These are phyloP conservation scores for Chaetomium olivaceum DNA, from an alignment of 2,329 filamentous ascomycete genomes.

Conservation along the genomic window DNA sequence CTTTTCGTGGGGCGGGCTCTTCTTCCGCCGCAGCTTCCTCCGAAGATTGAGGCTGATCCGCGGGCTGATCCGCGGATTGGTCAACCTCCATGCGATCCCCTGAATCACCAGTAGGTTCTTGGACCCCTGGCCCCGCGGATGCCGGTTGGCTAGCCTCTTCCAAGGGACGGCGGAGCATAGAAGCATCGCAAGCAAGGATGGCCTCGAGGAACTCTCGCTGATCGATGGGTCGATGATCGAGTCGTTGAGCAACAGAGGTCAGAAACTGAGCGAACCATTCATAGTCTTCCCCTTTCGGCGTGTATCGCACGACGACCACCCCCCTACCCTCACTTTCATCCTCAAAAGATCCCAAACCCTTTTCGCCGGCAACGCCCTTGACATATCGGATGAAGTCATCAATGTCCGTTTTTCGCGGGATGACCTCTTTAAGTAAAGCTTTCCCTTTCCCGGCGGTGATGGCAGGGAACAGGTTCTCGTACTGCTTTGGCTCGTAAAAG, in stretches of 20 bases:
- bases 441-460: slow-evolving; percentile 84
- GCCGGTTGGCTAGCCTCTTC: slow-evolving; percentile 48
- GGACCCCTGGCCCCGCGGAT: slow-evolving; percentile 24
- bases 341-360: slow-evolving; percentile 65
- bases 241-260: slow-evolving; percentile 65
- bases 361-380: slow-evolving; percentile 71
- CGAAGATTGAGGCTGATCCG: slow-evolving; percentile 15
- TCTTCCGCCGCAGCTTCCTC: slow-evolving; percentile 30
- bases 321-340: slow-evolving; percentile 66
- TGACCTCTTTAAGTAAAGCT: slow-evolving; percentile 65
- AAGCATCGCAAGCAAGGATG: slow-evolving; percentile 78
- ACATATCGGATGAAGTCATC: slow-evolving; percentile 79
- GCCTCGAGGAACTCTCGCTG: slow-evolving; percentile 91
- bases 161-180: slow-evolving; percentile 67
- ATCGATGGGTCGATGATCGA: slow-evolving; percentile 81
- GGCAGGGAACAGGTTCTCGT: slow-evolving; percentile 69
- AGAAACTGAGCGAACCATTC: slow-evolving; percentile 72
- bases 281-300: slow-evolving; percentile 55
- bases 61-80: slow-evolving; percentile 27
- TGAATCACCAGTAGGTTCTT: neutral
- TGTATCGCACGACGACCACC: slow-evolving; percentile 75
- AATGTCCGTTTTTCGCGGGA: slow-evolving; percentile 63
- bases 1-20: slow-evolving; percentile 28
- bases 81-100: slow-evolving; percentile 35
- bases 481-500: slow-evolving; percentile 76